Conservation (phyloP, 768 basidiomycete species). For the Suillus subalutaceus region DNA sequence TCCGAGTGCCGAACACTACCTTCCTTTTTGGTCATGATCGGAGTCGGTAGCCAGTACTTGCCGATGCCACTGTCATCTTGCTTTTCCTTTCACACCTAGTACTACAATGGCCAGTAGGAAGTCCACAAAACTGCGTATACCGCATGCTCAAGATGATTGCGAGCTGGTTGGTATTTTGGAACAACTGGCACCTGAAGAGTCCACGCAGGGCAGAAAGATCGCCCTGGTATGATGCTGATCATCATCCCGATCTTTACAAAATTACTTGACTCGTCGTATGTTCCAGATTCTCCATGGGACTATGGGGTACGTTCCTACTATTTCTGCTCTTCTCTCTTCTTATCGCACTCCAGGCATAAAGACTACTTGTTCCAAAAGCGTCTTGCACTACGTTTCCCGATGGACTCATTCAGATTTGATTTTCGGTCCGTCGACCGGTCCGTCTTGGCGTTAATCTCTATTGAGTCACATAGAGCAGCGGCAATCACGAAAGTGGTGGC, state of each 20-base stretch:
- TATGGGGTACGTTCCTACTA: slow-evolving; percentile 58
- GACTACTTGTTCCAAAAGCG: slow-evolving; percentile 82
- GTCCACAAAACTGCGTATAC: slow-evolving; percentile 56
- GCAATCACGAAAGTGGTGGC: slow-evolving; percentile 77
- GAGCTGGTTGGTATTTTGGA: slow-evolving; percentile 63
- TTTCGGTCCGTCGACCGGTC: slow-evolving; percentile 63
- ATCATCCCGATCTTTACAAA: slow-evolving; percentile 13
- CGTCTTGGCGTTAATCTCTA: slow-evolving; percentile 5
- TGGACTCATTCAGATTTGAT: slow-evolving; percentile 87
- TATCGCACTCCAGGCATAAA: slow-evolving; percentile 61
- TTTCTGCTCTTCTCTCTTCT: neutral
- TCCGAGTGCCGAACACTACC: slow-evolving; percentile 23
- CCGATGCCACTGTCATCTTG: neutral
- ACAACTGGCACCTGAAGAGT: slow-evolving; percentile 51
- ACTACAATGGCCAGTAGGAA: slow-evolving; percentile 27
- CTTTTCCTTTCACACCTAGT: slow-evolving; percentile 17
- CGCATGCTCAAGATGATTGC: slow-evolving; percentile 49
- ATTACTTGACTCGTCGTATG: slow-evolving; percentile 19
- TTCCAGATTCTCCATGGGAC: slow-evolving; percentile 76
- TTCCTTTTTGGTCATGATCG: slow-evolving; percentile 26
- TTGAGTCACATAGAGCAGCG: slow-evolving; percentile 43
- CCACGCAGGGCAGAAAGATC: slow-evolving; percentile 61
- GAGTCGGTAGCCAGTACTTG: neutral
- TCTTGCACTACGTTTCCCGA: slow-evolving; percentile 61
- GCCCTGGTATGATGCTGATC: slow-evolving; percentile 55